Conservation (phyloP, 176 grass and related monocot species). For the Elymus sibiricus region DNA sequence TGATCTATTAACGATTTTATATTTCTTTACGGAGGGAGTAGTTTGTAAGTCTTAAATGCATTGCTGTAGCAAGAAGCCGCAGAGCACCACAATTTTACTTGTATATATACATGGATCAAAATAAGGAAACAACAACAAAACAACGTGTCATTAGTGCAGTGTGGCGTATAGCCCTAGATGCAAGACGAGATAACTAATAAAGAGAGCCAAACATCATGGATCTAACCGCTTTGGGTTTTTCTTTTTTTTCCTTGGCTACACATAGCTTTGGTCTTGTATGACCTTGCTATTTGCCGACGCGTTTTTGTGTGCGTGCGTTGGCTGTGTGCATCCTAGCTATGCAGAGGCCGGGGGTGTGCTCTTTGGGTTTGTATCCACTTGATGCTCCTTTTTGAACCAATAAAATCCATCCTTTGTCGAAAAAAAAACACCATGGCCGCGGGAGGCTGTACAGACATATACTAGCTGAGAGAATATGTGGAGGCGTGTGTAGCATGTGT, state of each 20-base stretch:
- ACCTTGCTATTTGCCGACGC: too few relatives aligned
- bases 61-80: neutral
- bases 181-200: neutral
- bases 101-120: neutral
- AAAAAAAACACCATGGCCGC: neutral
- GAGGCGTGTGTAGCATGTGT: neutral
- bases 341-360: too few relatives aligned
- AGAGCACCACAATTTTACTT: neutral
- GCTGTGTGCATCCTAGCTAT: too few relatives aligned
- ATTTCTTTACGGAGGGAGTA: too few relatives aligned
- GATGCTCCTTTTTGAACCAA: too few relatives aligned
- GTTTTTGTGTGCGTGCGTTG: too few relatives aligned
- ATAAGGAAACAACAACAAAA: neutral
- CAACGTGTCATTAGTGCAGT: neutral
- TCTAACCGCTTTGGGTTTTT: too few relatives aligned
- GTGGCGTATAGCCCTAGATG: neutral
- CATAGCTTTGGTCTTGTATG: too few relatives aligned
- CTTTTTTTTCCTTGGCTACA: too few relatives aligned
- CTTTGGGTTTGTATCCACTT: too few relatives aligned
- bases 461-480: neutral
- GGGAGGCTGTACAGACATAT: neutral
- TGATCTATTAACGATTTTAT: too few relatives aligned
- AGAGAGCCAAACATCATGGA: neutral
- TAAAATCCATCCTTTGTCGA: too few relatives aligned
- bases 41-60: neutral